These are phyloP conservation scores for Bassia scoparia DNA, from an alignment of 148 eudicot genomes.

Conservation along the genomic window DNA sequence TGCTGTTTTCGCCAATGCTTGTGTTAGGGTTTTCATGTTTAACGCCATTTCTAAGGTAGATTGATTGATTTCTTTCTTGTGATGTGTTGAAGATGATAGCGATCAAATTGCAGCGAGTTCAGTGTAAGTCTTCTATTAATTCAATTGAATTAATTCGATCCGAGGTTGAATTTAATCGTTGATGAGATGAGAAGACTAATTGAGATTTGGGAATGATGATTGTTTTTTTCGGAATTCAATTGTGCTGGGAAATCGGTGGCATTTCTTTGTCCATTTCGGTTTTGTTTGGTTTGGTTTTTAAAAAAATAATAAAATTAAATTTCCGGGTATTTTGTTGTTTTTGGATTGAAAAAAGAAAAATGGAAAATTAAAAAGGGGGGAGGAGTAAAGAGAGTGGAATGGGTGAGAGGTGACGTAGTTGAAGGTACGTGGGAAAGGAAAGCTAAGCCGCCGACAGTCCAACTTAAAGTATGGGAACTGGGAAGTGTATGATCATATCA, in stretches of 20 bases:
- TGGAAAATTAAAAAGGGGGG: no score
- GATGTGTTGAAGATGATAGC: neutral
- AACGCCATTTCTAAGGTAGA: constrained; percentile 46
- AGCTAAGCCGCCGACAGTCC: constrained; percentile 17
- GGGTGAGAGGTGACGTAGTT: neutral
- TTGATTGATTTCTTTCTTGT: neutral
- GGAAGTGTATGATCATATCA: no score
- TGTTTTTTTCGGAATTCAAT: neutral
- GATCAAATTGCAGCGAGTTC: neutral
- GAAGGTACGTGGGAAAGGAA: neutral
- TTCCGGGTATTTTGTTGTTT: neutral
- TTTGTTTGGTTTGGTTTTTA: neutral
- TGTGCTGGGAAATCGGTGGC: constrained; percentile 22
- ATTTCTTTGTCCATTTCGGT: constrained; percentile 22
- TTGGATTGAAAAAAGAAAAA: no score
- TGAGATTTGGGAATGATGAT: neutral
- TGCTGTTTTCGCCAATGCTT: constrained; percentile 93
- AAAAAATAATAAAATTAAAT: neutral
- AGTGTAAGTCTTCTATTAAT: neutral
- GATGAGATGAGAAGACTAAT: neutral
- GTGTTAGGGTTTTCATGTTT: constrained; percentile 84
- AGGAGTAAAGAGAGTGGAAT: no score
- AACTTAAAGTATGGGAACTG: no score
- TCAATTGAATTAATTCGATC: neutral
- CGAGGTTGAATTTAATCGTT: neutral